Conservation (phyloP, 1,284 basidiomycete genomes). For the Cystobasidium slooffiae region DNA sequence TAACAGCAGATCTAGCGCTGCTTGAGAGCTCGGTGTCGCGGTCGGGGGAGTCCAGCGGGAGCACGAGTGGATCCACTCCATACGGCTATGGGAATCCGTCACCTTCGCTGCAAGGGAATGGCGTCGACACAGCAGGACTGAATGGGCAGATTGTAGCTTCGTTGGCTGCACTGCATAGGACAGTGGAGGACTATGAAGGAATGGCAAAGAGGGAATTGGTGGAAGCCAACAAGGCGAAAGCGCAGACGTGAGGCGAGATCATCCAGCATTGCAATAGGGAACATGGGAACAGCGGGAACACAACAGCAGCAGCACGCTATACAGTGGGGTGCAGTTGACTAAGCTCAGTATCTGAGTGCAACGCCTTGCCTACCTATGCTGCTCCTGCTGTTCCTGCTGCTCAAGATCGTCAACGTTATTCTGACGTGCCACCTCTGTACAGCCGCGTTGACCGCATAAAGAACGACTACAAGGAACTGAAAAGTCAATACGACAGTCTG, state of each 20-base stretch:
- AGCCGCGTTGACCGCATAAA: slow-evolving; percentile 60
- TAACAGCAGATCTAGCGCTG: slow-evolving; percentile 73
- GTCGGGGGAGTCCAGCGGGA: not conserved
- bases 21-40: slow-evolving; percentile 46
- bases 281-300: not conserved
- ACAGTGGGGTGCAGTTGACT: no score
- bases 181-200: slow-evolving; percentile 92
- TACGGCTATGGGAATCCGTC: slow-evolving; percentile 19
- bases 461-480: slow-evolving; percentile 59
- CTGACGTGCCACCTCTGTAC: slow-evolving; percentile 19
- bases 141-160: slow-evolving; percentile 89
- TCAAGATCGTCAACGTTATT: not conserved
- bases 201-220: slow-evolving; percentile 94
- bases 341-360: no score
- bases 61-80: not conserved
- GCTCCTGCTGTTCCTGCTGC: not conserved
- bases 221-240: slow-evolving; percentile 91
- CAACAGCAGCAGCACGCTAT: not conserved
- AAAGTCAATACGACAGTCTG: slow-evolving; percentile 59
- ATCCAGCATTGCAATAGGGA: not conserved
- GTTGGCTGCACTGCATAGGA: slow-evolving; percentile 84
- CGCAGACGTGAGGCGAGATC: slow-evolving; percentile 69
- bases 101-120: slow-evolving; percentile 42
- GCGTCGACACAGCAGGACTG: slow-evolving; percentile 44
- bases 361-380: not conserved